phyloP scores from a whole-genome alignment of 2,329 filamentous ascomycete genomes.

The Colletotrichum eleusines region DNA sequence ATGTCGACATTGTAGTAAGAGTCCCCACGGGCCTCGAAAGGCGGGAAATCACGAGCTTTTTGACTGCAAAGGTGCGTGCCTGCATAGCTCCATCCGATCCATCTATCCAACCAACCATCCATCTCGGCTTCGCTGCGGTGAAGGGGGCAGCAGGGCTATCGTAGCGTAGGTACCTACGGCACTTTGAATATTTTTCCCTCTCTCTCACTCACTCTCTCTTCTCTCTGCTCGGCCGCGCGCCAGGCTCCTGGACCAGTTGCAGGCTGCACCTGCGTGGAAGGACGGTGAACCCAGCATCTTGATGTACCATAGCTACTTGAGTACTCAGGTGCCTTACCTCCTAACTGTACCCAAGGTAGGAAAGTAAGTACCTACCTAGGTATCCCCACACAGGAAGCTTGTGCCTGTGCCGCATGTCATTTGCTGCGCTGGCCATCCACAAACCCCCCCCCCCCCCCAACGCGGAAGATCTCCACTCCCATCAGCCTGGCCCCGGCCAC shows the following conservation, averaged over 20 bases:
- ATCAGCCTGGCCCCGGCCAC: conserved; percentile 15
- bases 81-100: neutral
- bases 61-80: conserved; percentile 6
- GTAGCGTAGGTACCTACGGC: no score
- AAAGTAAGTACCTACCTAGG: neutral
- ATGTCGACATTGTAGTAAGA: no score
- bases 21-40: no score
- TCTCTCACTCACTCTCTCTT: neutral
- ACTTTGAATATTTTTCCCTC: conserved; percentile 26
- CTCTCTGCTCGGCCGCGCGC: conserved; percentile 20
- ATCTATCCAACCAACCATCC: neutral
- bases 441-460: neutral
- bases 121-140: conserved; percentile 2
- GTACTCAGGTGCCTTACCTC: no score
- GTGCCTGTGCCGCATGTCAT: conserved; percentile 31
- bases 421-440: conserved; percentile 30
- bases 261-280: neutral
- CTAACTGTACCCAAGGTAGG: no score
- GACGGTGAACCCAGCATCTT: conserved; percentile 7
- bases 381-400: conserved; percentile 35
- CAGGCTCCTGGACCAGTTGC: conserved; percentile 26
- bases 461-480: conserved; percentile 3
- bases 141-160: conserved; percentile 2
- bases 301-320: no score
- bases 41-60: conserved; percentile 15